Percentiles rank a stretch among this genome's conserved stretches.
Evolutionary conservation across 2,329 filamentous ascomycete species (phyloP).

Genomic region (Colletotrichum trifolii): DNA sequence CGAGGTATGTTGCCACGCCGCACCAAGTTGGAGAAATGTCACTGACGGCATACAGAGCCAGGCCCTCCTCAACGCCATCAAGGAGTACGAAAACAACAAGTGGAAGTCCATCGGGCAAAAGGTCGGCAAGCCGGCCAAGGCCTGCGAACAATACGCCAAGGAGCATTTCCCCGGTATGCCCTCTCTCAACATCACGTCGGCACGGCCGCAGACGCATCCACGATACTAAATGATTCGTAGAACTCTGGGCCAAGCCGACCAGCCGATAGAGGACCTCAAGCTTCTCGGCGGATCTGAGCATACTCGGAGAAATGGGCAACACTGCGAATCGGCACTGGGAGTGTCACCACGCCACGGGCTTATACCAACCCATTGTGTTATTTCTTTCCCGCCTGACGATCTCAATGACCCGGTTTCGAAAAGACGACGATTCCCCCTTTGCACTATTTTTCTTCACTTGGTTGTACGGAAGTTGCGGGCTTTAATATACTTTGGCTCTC

Average conservation of each 20-base stretch:
- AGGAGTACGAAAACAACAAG: slow-evolving; percentile 98
- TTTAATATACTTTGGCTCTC: slow-evolving; percentile 18
- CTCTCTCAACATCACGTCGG: slow-evolving; percentile 39
- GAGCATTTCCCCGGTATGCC: slow-evolving; percentile 80
- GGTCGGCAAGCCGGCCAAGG: slow-evolving; percentile 96
- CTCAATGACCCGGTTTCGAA: slow-evolving; percentile 37
- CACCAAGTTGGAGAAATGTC: slow-evolving; percentile 14
- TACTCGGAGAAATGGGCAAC: slow-evolving; percentile 34
- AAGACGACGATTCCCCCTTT: slow-evolving; percentile 37
- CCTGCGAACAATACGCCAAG: slow-evolving; percentile 86
- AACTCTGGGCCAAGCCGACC: slow-evolving; percentile 52
- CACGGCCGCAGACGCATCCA: slow-evolving; percentile 37
- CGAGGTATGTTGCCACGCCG: slow-evolving; percentile 71
- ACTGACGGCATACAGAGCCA: slow-evolving; percentile 66
- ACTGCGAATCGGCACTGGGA: slow-evolving; percentile 35
- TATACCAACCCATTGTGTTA: slow-evolving; percentile 39
- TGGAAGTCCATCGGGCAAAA: slow-evolving; percentile 98
- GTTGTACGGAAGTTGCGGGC: slow-evolving; percentile 25
- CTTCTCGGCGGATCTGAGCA: slow-evolving; percentile 37
- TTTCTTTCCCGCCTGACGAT: slow-evolving; percentile 34
- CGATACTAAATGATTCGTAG: slow-evolving; percentile 47
- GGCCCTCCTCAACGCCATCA: slow-evolving; percentile 90
- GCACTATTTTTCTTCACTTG: slow-evolving; percentile 37
- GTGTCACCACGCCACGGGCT: slow-evolving; percentile 38
- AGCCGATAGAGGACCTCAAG: slow-evolving; percentile 48